Evolutionary conservation across 75 land plant species (phyloP), one percentile per base, ranked within the genome.

Genomic region (Isoetes taiwanensis): DNA sequence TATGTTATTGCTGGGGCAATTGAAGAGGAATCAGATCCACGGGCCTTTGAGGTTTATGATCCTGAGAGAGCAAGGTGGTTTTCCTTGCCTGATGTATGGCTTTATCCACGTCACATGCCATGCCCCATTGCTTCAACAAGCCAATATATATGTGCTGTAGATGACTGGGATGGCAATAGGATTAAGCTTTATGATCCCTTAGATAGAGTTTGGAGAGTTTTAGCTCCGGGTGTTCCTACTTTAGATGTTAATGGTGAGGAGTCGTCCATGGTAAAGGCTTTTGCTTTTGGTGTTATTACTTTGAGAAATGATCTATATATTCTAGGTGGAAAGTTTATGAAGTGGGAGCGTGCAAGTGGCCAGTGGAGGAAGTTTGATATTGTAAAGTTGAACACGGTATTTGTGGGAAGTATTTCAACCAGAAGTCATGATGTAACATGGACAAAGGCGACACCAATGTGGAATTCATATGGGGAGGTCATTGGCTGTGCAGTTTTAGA

Each of bases 401-500:
- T 71, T n/a, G 62, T 28, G 14, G 53, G 69, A 33, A 64, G 21
- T 16, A 17, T 28, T n/a, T 10, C 16, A 9, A 34, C 21, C 3
- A 37, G 37, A 24, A 28, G 30, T 34, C 9, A 33, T n/a, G 16
- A 20, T 11, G 43, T 32, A 21, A 32, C 33, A 24, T 68, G 71
- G 71, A 66, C 70, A 31, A 48, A 53, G 10, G 59, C 53, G 43
- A 68, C 27, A 54, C 41, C 70, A n/a, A 68, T 65, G 72, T 30
- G 71, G 14, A 43, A 28, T 2, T 46, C 70, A 28, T 10, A 32
- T 2, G 71, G 70, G 23, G 41, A 40, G 1, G 70, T 68, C 31
- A 30, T 65, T 10, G 71, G 71, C 0, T 68, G 71, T 68, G 70
- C 70, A 17, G 70, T 65, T 28, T 32, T 66, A 27, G 69, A 66